These are phyloP conservation scores for Monilinia laxa DNA, from an alignment of 2,329 filamentous ascomycete genomes.

Conservation along the genomic window DNA sequence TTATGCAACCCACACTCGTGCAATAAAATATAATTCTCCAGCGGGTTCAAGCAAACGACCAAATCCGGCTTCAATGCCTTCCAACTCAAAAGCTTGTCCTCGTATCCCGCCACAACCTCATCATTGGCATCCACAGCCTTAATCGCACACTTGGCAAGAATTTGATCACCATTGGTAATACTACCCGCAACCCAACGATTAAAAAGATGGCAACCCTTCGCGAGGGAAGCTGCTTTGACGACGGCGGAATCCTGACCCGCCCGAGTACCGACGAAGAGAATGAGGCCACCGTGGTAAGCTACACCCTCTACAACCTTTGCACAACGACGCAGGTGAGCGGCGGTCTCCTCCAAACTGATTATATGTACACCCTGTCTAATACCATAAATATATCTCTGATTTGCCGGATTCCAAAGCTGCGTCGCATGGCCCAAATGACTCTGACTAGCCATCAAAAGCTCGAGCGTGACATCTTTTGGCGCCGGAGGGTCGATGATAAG, in stretches of 20 bases:
- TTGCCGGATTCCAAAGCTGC: constrained; percentile 90
- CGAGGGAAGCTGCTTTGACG: constrained; percentile 74
- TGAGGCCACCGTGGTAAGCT: constrained; percentile 74
- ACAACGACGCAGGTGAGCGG: constrained; percentile 85
- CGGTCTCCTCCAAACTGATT: constrained; percentile 86
- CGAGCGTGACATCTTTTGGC: constrained; percentile 80
- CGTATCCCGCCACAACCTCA: constrained; percentile 58
- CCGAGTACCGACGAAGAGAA: constrained; percentile 88
- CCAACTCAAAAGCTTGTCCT: constrained; percentile 60
- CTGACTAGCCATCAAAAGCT: constrained; percentile 85
- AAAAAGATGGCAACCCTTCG: constrained; percentile 83
- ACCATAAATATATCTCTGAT: constrained; percentile 91
- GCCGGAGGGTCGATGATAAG: constrained; percentile 71
- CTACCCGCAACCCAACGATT: constrained; percentile 88
- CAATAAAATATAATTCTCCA: constrained; percentile 87
- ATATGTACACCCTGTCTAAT: constrained; percentile 87
- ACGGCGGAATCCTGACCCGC: constrained; percentile 78
- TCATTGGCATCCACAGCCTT: constrained; percentile 80
- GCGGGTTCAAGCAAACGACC: constrained; percentile 86
- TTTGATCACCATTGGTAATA: constrained; percentile 90
- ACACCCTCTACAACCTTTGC: constrained; percentile 91
- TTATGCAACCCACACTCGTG: constrained; percentile 87
- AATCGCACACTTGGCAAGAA: constrained; percentile 67
- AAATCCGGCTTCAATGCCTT: constrained; percentile 79
- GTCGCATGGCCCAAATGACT: constrained; percentile 88